Conservation (phyloP, 352 stramenopile genomes). For the Globisporangium paroecandrum region DNA sequence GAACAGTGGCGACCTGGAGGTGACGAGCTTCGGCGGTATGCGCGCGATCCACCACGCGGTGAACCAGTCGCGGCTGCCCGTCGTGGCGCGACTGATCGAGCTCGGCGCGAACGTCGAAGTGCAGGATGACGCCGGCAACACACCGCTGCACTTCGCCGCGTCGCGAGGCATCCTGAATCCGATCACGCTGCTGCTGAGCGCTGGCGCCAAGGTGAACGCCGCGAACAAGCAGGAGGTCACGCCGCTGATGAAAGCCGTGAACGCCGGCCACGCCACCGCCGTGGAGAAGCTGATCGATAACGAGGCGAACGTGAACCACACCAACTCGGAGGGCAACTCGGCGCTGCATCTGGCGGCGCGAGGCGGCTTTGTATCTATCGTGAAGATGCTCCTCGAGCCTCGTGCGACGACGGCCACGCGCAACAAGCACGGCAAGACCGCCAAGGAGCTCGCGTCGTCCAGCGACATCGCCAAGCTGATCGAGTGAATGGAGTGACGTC, state of each 20-base stretch:
- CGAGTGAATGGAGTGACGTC: constrained; percentile 16
- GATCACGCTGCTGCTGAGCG: constrained; percentile 67
- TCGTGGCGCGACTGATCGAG: constrained; percentile 69
- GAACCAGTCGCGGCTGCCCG: constrained; percentile 68
- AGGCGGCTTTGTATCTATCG: constrained; percentile 72
- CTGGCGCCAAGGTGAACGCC: constrained; percentile 75
- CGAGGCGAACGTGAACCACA: constrained; percentile 59
- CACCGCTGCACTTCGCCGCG: constrained; percentile 79
- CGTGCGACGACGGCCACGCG: constrained; percentile 38
- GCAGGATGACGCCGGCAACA: constrained; percentile 86
- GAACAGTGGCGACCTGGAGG: constrained; percentile 68
- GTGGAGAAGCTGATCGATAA: constrained; percentile 88
- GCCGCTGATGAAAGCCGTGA: constrained; percentile 84
- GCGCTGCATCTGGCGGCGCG: constrained; percentile 80
- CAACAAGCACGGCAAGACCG: constrained; percentile 81
- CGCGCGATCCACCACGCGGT: constrained; percentile 79
- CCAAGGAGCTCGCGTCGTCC: constrained; percentile 65
- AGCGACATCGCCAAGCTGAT: constrained; percentile 63
- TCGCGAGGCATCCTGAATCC: constrained; percentile 84
- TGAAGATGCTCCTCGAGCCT: constrained; percentile 60
- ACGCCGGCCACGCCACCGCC: constrained; percentile 69
- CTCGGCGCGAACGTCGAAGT: constrained; percentile 69
- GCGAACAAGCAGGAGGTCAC: constrained; percentile 75
- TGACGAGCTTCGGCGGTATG: constrained; percentile 73
- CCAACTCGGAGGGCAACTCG: constrained; percentile 79